Evolutionary conservation across 192 early-diverging fungal genomes (phyloP).

Genomic region (Neocallimastix lanati): DNA sequence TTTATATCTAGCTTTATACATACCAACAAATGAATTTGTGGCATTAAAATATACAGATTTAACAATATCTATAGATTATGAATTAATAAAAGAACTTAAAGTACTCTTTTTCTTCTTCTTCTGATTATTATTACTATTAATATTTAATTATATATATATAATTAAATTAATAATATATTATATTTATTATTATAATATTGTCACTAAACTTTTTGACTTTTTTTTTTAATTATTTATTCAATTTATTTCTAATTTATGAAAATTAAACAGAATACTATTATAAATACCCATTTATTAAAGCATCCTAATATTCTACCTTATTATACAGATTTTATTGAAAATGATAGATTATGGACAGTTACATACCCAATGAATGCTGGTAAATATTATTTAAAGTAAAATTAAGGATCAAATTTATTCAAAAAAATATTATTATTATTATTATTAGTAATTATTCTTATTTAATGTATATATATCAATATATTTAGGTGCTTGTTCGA

Average conservation of each 20-base stretch:
- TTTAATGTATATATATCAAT: not conserved
- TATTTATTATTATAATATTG: too few species aligned
- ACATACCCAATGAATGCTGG: constrained; percentile 25
- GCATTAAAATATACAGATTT: constrained; percentile 39
- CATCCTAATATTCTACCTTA: constrained; percentile 35
- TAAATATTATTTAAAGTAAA: too few species aligned
- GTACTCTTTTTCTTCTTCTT: constrained; percentile 2
- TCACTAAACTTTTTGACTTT: too few species aligned
- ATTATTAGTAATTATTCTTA: not conserved
- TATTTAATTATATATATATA: too few species aligned
- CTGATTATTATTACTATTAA: too few species aligned
- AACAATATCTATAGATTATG: constrained; percentile 27
- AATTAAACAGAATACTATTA: constrained; percentile 16
- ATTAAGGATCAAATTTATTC: too few species aligned
- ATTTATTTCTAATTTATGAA: too few species aligned
- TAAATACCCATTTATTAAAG: constrained; percentile 17
- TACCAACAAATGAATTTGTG: constrained; percentile 23
- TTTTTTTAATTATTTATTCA: too few species aligned
- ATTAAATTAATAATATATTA: too few species aligned
- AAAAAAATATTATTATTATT: not conserved
- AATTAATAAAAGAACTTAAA: constrained; percentile 32
- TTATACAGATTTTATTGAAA: constrained; percentile 24
- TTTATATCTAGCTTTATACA: constrained; percentile 26
- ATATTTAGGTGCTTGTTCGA: constrained; percentile 18
- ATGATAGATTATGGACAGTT: constrained; percentile 36